A percentile compares a stretch with the other conserved stretches of the same genome.
phyloP scores from a whole-genome alignment of 495 filamentous ascomycete species.

The Penicillium tannophilum region DNA sequence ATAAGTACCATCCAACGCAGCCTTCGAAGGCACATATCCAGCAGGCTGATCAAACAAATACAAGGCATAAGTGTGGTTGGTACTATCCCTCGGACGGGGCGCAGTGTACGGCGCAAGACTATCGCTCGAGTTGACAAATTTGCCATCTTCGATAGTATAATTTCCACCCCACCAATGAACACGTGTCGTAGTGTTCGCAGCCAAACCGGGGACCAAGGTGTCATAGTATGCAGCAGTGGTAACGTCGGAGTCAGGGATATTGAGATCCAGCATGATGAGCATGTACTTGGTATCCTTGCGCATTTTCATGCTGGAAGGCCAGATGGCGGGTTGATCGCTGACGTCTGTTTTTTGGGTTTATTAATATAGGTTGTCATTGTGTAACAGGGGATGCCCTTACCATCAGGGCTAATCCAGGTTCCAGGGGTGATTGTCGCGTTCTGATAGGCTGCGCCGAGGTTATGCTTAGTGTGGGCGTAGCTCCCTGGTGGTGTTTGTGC shows the following conservation, averaged over 20 bases:
- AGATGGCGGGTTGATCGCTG: constrained; percentile 5
- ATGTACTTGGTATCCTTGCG: constrained; percentile 8
- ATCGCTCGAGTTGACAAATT: constrained; percentile 10
- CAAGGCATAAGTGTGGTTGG: constrained; percentile 12
- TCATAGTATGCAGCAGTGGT: constrained; percentile 10
- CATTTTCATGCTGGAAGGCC: background rate
- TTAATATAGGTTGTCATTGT: background rate
- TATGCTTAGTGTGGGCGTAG: constrained; percentile 5
- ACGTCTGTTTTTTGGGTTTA: background rate
- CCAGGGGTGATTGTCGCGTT: constrained; percentile 12
- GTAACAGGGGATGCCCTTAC: background rate
- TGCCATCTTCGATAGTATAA: constrained; percentile 11
- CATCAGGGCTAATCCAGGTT: constrained; percentile 8
- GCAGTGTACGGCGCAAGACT: constrained; percentile 10
- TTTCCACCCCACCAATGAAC: constrained; percentile 16
- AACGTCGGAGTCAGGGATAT: constrained; percentile 15
- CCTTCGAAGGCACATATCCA: constrained; percentile 1
- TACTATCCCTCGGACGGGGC: constrained; percentile 8
- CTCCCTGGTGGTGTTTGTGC: constrained; percentile 11
- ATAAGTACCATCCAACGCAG: constrained; percentile 6
- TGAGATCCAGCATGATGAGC: constrained; percentile 13
- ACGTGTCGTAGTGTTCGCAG: constrained; percentile 10
- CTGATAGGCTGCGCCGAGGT: constrained; percentile 4
- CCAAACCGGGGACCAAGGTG: constrained; percentile 7
- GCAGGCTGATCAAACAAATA: constrained; percentile 11